Percentiles rank a stretch among this genome's conserved stretches.
These are phyloP conservation scores for Trifolium dubium DNA, from an alignment of 306 rosid species.

Conservation along the genomic window DNA sequence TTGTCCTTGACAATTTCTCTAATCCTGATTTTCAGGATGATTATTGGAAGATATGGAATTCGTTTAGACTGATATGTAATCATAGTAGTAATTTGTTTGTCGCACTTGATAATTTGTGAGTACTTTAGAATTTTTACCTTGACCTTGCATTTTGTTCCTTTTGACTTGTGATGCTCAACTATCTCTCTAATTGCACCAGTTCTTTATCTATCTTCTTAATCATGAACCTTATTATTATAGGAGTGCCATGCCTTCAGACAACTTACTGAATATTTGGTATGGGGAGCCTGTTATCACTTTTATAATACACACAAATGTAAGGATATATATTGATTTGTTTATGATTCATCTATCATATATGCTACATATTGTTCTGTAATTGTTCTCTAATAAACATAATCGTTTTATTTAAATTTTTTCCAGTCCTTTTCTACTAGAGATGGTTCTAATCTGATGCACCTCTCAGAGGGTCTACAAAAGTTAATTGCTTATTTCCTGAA, in stretches of 20 bases:
- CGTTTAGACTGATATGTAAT: constrained; percentile 19
- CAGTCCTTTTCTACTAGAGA: constrained; percentile 73
- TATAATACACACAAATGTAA: constrained; percentile 66
- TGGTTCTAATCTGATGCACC: constrained; percentile 47
- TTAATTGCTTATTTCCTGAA: constrained; percentile 57
- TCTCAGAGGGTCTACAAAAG: constrained; percentile 69
- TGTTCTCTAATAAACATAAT: constrained; percentile 7
- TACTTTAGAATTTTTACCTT: constrained; percentile 8
- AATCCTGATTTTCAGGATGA: constrained; percentile 12
- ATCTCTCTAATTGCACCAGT: not conserved
- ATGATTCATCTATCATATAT: not conserved
- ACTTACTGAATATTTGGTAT: constrained; percentile 74
- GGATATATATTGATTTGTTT: constrained; percentile 8
- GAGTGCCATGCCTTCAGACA: constrained; percentile 26
- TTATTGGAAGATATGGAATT: constrained; percentile 28
- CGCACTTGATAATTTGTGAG: constrained; percentile 17
- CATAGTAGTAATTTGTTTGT: not conserved
- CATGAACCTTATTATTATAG: not conserved
- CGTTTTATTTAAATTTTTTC: constrained; percentile 11
- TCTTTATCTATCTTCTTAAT: constrained; percentile 8
- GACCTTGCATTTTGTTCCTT: constrained; percentile 6
- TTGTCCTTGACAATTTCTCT: not conserved
- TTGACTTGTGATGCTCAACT: not conserved
- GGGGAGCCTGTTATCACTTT: constrained; percentile 82
- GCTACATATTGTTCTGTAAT: constrained; percentile 16